Base-by-base conservation (phyloP, 1,284 basidiomycete genomes). In the Sanghuangporus sanghuang region DNA sequence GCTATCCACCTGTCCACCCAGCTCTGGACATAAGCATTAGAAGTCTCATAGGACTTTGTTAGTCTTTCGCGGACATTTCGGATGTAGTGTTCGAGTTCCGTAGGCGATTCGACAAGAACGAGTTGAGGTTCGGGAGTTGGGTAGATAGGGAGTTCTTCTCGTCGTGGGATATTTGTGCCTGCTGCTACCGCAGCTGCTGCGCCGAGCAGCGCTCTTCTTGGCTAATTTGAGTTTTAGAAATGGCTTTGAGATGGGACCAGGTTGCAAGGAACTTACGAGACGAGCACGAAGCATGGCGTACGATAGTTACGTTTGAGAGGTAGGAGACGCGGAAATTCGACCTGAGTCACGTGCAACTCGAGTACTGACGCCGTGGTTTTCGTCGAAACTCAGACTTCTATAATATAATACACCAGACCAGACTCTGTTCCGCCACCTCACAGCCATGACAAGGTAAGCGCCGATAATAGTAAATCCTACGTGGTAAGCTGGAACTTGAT, bases 1-100 rank as follows among this genome's bases (percentile, higher is more conserved):
- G 82, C 83, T 70, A 96, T 91, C 93, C 93, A 95, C 66, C 78
- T 80, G 23, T 85, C 83, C 9, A 95, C 83, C 50, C 86, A 83
- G 2, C 79, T 81, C 69, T 93, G 89, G 44, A 93, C 85, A 57
- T 84, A 81, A 1, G 79, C 77, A 66, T 86, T 83, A 14, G 84
- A 83, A 23, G 86, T 79, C 6, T 74, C 71, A 69, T 87, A 83
- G 5, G 81, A 79, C 1, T 79, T 74, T 27, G 81, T 83, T 2
- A 84, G 78, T 27, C 83, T 76, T 67, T 83, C 79, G 63, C 93
- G 82, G 6, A 79, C 85, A 40, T 79, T 77, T 35, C 90, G 86
- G 67, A 96, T 92, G 64, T 85, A 83, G 46, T 79, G 77, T 70
- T 93, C 86, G 49, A 95, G 82, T 48, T 84, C 83, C 12, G 90